Conservation (phyloP, 805 yeast genomes). For the Wickerhamomyces chambardii region DNA sequence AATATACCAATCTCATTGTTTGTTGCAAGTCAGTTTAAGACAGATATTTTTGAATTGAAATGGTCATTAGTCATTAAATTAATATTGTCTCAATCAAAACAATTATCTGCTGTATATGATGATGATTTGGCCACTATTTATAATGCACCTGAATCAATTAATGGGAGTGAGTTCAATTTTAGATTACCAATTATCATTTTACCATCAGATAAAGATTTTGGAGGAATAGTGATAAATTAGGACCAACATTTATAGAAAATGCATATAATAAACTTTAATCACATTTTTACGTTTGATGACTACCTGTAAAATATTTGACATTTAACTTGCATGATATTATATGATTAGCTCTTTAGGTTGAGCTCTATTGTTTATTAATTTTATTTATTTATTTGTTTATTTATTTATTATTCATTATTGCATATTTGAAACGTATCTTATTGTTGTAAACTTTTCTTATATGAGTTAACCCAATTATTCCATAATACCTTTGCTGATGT, state of each 20-base stretch:
- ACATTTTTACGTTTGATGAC: too few relatives aligned
- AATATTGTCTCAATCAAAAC: constrained; percentile 18
- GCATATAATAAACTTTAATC: too few relatives aligned
- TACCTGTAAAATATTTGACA: too few relatives aligned
- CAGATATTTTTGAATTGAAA: constrained; percentile 27
- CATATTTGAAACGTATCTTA: too few relatives aligned
- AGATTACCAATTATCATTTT: constrained; percentile 34
- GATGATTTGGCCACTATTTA: constrained; percentile 26
- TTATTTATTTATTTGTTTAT: too few relatives aligned
- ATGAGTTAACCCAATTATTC: constrained; percentile 13
- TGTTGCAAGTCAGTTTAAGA: constrained; percentile 29
- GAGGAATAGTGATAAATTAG: constrained; percentile 25
- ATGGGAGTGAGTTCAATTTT: constrained; percentile 32
- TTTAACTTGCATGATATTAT: too few relatives aligned
- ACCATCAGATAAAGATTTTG: constrained; percentile 37
- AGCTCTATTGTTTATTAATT: too few relatives aligned
- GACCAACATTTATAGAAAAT: too few relatives aligned
- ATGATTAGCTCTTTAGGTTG: too few relatives aligned
- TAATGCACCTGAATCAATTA: constrained; percentile 23
- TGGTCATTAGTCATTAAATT: constrained; percentile 28
- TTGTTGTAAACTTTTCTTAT: background rate
- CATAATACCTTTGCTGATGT: constrained; percentile 10
- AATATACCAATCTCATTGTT: constrained; percentile 25
- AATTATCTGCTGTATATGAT: constrained; percentile 17
- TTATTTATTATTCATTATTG: too few relatives aligned